These are phyloP conservation scores for Eucalyptus urophylla DNA, from an alignment of 345 rosid genomes.

Conservation along the genomic window DNA sequence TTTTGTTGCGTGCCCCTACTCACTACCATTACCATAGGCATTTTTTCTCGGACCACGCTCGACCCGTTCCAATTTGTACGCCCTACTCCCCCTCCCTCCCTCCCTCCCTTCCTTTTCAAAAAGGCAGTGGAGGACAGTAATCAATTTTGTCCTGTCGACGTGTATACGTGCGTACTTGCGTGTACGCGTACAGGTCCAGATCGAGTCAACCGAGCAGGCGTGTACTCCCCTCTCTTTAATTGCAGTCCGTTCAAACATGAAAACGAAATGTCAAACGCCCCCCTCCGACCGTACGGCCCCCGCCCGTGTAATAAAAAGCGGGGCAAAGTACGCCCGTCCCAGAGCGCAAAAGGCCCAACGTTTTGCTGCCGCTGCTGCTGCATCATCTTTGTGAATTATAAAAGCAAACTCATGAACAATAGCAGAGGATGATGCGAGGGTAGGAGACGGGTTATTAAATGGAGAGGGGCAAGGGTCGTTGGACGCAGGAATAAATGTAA, in stretches of 20 bases:
- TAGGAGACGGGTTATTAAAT: neutral
- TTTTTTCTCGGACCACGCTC: neutral
- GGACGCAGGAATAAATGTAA: neutral
- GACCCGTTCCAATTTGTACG: neutral
- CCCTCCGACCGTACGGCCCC: neutral
- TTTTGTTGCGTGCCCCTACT: fast-evolving
- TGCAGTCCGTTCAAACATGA: neutral
- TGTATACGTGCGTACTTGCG: neutral
- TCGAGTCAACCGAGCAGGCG: neutral
- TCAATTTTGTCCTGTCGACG: neutral
- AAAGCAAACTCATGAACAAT: neutral
- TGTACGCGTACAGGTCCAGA: neutral
- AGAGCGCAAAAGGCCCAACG: neutral
- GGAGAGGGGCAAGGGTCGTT: neutral
- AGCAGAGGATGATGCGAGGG: neutral
- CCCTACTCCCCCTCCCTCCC: neutral
- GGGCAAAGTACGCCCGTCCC: neutral
- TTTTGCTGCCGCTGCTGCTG: neutral
- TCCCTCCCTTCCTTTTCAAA: neutral
- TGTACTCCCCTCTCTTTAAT: neutral
- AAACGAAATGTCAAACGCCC: neutral
- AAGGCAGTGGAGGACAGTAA: neutral
- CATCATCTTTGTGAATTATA: neutral
- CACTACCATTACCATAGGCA: neutral
- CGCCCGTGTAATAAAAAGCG: neutral